phyloP scores from a whole-genome alignment of 176 grass and related monocot genomes.

The Tillandsia fasciculata region DNA sequence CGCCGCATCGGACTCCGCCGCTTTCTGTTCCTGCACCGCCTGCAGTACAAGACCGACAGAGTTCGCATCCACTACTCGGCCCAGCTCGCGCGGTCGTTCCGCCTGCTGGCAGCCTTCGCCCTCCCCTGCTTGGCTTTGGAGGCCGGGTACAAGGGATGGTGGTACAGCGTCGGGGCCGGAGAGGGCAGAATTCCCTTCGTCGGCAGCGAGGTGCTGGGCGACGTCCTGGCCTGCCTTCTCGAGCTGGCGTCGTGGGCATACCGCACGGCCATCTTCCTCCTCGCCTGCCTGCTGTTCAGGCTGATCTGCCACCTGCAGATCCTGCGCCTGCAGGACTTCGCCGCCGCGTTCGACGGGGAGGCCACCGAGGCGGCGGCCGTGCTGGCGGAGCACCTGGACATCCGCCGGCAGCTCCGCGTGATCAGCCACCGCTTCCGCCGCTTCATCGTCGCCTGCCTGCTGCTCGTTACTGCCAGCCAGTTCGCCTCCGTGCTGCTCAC shows the following conservation, averaged over 20 bases:
- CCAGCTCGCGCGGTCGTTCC: slow-evolving; percentile 37
- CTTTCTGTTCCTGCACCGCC: slow-evolving; percentile 66
- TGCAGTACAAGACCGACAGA: slow-evolving; percentile 41
- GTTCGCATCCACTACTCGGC: slow-evolving; percentile 37
- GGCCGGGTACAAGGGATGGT: slow-evolving; percentile 60
- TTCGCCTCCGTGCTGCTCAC: slow-evolving; percentile 53
- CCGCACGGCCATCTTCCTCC: slow-evolving; percentile 61
- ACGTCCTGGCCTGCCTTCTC: slow-evolving; percentile 29
- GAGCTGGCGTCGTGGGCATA: slow-evolving; percentile 67
- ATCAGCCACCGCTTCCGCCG: slow-evolving; percentile 66
- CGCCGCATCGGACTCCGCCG: slow-evolving; percentile 43
- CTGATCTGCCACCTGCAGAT: slow-evolving; percentile 78
- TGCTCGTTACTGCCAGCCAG: slow-evolving; percentile 68
- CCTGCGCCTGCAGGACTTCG: slow-evolving; percentile 71
- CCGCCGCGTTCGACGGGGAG: slow-evolving; percentile 42
- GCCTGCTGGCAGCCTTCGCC: slow-evolving; percentile 46
- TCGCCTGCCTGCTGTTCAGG: slow-evolving; percentile 62
- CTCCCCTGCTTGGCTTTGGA: slow-evolving; percentile 45
- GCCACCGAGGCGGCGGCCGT: slow-evolving; percentile 39
- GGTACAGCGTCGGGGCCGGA: slow-evolving; percentile 23
- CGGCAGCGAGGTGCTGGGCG: slow-evolving; percentile 21
- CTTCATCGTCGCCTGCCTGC: slow-evolving; percentile 60
- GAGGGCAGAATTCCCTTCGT: not conserved
- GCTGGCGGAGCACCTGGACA: slow-evolving; percentile 46
- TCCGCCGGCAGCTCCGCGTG: slow-evolving; percentile 48